A percentile compares a stretch with the other conserved stretches of the same genome.
Conservation (phyloP, 1,284 basidiomycete species). For the Papiliotrema fonsecae region DNA sequence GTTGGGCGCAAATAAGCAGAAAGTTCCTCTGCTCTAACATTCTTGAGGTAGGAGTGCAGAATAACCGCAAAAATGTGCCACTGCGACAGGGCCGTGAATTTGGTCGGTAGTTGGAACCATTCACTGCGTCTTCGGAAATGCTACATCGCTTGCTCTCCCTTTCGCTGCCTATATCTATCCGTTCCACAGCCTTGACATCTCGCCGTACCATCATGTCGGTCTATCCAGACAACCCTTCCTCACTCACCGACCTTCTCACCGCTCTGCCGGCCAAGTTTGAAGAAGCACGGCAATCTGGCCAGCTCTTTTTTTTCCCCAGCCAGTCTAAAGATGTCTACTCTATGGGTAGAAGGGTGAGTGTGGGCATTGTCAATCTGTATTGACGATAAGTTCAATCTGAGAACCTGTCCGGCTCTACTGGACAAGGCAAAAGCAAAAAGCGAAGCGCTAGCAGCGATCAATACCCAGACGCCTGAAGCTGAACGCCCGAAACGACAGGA, state of each 20-base stretch:
- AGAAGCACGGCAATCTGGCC: constrained; percentile 60
- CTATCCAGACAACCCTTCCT: constrained; percentile 24
- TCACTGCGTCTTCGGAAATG: too few relatives aligned
- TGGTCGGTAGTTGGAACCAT: too few relatives aligned
- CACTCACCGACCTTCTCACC: constrained; percentile 55
- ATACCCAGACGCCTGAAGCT: constrained; percentile 17
- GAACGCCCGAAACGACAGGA: constrained; percentile 31
- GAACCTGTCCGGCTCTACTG: constrained; percentile 72
- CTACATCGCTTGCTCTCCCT: too few relatives aligned
- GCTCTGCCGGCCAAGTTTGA: constrained; percentile 59
- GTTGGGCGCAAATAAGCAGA: too few relatives aligned
- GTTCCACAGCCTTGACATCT: too few relatives aligned
- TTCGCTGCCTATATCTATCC: too few relatives aligned
- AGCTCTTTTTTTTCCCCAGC: constrained; percentile 72
- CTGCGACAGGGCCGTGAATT: too few relatives aligned
- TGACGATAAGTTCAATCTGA: constrained; percentile 80
- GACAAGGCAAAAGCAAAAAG: constrained; percentile 55
- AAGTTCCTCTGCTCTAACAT: too few relatives aligned
- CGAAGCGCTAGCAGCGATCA: constrained; percentile 20
- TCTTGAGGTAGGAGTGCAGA: too few relatives aligned
- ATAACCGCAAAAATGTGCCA: too few relatives aligned
- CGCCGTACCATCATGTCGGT: too few relatives aligned
- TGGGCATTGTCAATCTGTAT: too few relatives aligned
- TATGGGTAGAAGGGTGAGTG: constrained; percentile 58
- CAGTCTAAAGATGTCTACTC: constrained; percentile 59